phyloP scores from a whole-genome alignment of 192 early-diverging fungal genomes.

The Allomyces javanicus region DNA sequence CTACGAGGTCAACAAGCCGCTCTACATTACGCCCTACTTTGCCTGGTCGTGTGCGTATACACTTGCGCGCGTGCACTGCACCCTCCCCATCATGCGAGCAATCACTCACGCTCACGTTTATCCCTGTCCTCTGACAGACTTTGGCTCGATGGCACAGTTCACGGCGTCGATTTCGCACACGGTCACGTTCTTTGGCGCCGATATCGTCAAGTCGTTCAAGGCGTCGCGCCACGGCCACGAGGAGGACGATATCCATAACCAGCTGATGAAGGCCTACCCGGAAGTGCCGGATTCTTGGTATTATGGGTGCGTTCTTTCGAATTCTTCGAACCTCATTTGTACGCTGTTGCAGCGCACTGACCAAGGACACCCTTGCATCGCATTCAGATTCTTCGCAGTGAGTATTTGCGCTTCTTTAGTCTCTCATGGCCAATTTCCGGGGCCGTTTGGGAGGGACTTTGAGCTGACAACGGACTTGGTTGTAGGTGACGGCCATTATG shows the following conservation, averaged over 20 bases:
- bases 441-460: too few relatives aligned
- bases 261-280: conserved; percentile 51
- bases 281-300: conserved; percentile 72
- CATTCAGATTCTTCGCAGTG: too few relatives aligned
- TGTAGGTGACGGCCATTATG: background rate
- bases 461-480: too few relatives aligned
- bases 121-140: conserved; percentile 44
- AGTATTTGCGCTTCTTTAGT: too few relatives aligned
- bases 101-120: too few relatives aligned
- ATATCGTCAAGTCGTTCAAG: conserved; percentile 35
- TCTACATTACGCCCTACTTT: conserved; percentile 30
- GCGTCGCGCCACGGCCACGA: conserved; percentile 22
- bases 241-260: conserved; percentile 53
- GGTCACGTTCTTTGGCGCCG: conserved; percentile 40
- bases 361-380: too few relatives aligned
- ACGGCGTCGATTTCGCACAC: conserved; percentile 43
- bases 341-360: too few relatives aligned
- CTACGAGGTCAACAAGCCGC: conserved; percentile 19
- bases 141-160: conserved; percentile 43
- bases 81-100: conserved; percentile 27
- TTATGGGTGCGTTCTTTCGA: conserved; percentile 17
- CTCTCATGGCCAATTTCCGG: too few relatives aligned
- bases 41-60: conserved; percentile 6
- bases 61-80: conserved; percentile 20
- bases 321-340: conserved; percentile 17